phyloP scores from a whole-genome alignment of 139 green algal genomes.

The Closterium sp. region DNA sequence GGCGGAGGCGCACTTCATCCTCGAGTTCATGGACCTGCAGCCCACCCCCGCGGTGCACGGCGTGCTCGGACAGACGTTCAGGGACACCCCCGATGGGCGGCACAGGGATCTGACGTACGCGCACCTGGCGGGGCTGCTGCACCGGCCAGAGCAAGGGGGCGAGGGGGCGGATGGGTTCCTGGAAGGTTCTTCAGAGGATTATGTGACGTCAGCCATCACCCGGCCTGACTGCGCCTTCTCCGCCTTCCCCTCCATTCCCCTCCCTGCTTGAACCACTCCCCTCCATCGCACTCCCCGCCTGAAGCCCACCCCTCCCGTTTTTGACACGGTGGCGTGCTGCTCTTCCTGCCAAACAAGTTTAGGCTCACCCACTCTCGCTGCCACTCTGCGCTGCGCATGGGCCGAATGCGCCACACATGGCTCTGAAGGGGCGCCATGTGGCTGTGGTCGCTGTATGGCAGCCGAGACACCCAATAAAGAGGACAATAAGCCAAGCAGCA shows the following conservation, averaged over 20 bases:
- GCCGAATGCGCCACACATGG: too few species aligned
- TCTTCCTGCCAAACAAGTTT: too few species aligned
- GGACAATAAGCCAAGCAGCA: not conserved
- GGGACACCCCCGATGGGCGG: not conserved
- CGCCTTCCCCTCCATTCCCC: not conserved
- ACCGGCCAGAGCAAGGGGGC: not conserved
- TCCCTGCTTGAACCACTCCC: not conserved
- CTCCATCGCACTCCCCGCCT: too few species aligned
- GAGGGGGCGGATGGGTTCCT: not conserved
- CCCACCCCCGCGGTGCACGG: not conserved
- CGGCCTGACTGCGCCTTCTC: not conserved
- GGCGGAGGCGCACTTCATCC: constrained; percentile 9
- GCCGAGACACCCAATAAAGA: not conserved
- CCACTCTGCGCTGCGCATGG: too few species aligned
- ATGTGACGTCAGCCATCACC: not conserved
- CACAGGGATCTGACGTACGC: not conserved
- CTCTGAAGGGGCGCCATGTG: too few species aligned
- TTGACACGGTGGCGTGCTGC: too few species aligned
- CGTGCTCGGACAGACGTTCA: constrained; percentile 1
- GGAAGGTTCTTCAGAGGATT: not conserved
- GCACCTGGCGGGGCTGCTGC: not conserved
- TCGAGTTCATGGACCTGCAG: constrained; percentile 6
- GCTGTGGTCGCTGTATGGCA: not conserved
- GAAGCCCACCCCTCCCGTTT: too few species aligned
- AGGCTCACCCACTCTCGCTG: too few species aligned